These are phyloP conservation scores for Leucocoprinus leucothites DNA, from an alignment of 768 basidiomycete species.

Conservation along the genomic window DNA sequence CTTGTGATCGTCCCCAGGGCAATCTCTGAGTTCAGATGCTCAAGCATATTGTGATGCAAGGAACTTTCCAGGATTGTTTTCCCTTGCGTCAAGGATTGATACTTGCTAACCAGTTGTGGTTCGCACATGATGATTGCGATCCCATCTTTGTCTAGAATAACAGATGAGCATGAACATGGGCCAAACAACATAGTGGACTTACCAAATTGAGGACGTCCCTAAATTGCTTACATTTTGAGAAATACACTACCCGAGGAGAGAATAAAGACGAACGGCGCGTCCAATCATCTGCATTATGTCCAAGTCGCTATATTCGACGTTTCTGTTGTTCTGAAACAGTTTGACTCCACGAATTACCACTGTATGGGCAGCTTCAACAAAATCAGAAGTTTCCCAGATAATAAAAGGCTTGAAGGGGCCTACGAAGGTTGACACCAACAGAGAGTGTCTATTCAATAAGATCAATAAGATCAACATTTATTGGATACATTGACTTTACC, in stretches of 20 bases:
- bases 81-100: constrained; percentile 64
- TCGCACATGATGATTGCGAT: constrained; percentile 84
- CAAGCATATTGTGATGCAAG: constrained; percentile 77
- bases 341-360: constrained; percentile 93
- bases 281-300: constrained; percentile 98
- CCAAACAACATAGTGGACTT: constrained; percentile 8
- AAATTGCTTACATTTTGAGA: neutral
- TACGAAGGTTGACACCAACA: constrained; percentile 94
- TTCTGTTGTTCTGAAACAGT: constrained; percentile 65
- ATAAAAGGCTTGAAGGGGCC: constrained; percentile 21
- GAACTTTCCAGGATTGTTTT: constrained; percentile 81
- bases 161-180: neutral
- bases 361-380: constrained; percentile 73
- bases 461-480: neutral
- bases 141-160: constrained; percentile 68
- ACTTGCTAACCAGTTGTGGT: constrained; percentile 65
- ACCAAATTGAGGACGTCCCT: constrained; percentile 94
- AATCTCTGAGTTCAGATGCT: constrained; percentile 95
- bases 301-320: constrained; percentile 84
- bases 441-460: constrained; percentile 70
- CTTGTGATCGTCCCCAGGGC: constrained; percentile 79
- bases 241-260: neutral
- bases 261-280: constrained; percentile 60
- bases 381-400: neutral
- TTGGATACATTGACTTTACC: constrained; percentile 32